Evolutionary conservation across 495 filamentous ascomycete species (phyloP), one percentile per base, ranked within the genome.

Genomic region (Tricharina praecox): DNA sequence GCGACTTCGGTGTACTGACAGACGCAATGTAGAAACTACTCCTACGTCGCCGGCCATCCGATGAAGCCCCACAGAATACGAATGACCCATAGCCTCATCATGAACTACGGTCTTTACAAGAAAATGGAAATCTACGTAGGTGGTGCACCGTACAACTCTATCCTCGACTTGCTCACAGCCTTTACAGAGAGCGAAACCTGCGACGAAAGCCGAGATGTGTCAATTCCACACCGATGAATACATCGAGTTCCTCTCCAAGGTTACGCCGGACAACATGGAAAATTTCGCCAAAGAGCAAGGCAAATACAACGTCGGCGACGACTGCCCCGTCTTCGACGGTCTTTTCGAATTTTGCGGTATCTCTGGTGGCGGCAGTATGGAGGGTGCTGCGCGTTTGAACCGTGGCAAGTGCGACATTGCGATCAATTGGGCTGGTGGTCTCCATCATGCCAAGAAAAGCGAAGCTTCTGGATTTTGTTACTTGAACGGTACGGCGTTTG

Each of bases 191-290:
- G 90, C 90, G 34, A 99, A 99, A 69, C 90, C 90, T 8, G 90
- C 90, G 13, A 88, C 84, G 23, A 85, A 83, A 49, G 80, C 81
- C 53, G 90, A 99, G 61, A 99, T 99, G 90, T 95, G 90, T 47
- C 92, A 96, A 62, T 99, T 96, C 61, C 90, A 99, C 64, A 95
- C 90, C 5, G 90, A 99, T 63, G 90, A 99, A 64, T 99, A 99
- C 63, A 87, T 99, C 58, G 92, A 99, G 47, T 99, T 99, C 64
- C 68, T 99, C 16, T 61, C 58, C 21, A 61, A 61, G 53, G 92
- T 99, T 19, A 96, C 90, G 0, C 92, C 90, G 3, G 90, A 96
- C 62, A 99, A 99, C 58, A 99, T 99, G 92, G 90, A 99, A 50
- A 68, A 72, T 18, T 96, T 81, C 55, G 73, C 79, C 41, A 82